Evolutionary conservation across 108 stramenopile species (phyloP).

Genomic region (Cyclostephanos invisitatus): DNA sequence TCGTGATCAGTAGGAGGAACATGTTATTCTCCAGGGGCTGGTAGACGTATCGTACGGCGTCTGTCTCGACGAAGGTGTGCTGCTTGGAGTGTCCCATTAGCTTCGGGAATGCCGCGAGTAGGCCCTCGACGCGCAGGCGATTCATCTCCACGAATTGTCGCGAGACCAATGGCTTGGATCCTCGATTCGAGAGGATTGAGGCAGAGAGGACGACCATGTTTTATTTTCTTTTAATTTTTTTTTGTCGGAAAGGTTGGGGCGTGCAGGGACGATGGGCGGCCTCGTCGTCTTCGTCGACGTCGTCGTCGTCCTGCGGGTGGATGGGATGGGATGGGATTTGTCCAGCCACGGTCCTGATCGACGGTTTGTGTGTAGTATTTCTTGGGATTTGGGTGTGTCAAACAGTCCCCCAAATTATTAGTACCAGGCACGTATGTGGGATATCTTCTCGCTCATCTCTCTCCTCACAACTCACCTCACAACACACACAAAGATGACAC

Average conservation of each 20-base stretch:
- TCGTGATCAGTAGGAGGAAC: constrained; percentile 96
- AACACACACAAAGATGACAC: too few relatives aligned
- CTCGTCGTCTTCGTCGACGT: neutral
- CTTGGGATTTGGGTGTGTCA: too few relatives aligned
- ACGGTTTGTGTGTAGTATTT: too few relatives aligned
- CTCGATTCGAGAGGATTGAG: constrained; percentile 79
- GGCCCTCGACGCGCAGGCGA: constrained; percentile 96
- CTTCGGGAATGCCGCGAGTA: constrained; percentile 99
- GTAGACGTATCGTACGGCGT: constrained; percentile 98
- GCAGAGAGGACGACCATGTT: constrained; percentile 83
- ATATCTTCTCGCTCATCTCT: too few relatives aligned
- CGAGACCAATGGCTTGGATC: constrained; percentile 87
- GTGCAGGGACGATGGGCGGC: too few relatives aligned
- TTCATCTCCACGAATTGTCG: constrained; percentile 99
- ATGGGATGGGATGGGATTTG: too few relatives aligned
- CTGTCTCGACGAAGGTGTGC: constrained; percentile 99
- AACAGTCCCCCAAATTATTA: too few relatives aligned
- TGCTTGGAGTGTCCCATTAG: constrained; percentile 89
- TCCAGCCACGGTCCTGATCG: too few relatives aligned
- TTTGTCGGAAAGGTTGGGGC: neutral
- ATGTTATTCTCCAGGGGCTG: constrained; percentile 95
- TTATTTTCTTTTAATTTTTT: constrained; percentile 3
- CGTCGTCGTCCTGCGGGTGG: too few relatives aligned
- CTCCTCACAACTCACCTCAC: too few relatives aligned
- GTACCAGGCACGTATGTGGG: too few relatives aligned